Conservation (phyloP, 2,329 filamentous ascomycete genomes). For the Xylaria sp. region DNA sequence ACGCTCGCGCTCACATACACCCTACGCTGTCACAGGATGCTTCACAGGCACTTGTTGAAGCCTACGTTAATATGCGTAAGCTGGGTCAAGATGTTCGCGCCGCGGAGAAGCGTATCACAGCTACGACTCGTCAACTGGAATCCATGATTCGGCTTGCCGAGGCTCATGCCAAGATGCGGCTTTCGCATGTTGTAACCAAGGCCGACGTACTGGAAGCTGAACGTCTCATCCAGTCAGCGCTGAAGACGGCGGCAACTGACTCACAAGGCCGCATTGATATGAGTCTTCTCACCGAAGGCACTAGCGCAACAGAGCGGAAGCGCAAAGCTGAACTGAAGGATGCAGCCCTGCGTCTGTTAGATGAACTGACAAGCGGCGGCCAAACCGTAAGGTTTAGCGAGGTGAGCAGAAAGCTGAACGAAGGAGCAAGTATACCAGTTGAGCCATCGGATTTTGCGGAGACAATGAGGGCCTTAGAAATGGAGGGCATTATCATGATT, state of each 20-base stretch:
- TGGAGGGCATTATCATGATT: constrained; percentile 84
- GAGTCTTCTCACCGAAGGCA: constrained; percentile 94
- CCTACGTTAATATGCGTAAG: constrained; percentile 95
- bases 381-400: constrained; percentile 82
- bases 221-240: constrained; percentile 88
- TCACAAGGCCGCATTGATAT: constrained; percentile 94
- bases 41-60: constrained; percentile 82
- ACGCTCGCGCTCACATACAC: constrained; percentile 87
- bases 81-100: constrained; percentile 88
- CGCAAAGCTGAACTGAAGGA: constrained; percentile 86
- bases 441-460: constrained; percentile 86
- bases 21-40: constrained; percentile 84
- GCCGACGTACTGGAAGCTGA: constrained; percentile 91
- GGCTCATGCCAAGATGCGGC: constrained; percentile 97
- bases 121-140: constrained; percentile 95
- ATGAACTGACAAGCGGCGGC: constrained; percentile 79
- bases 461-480: constrained; percentile 81
- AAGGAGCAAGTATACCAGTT: constrained; percentile 75
- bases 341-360: constrained; percentile 77
- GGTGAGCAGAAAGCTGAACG: constrained; percentile 76
- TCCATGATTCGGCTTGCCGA: constrained; percentile 98
- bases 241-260: constrained; percentile 98
- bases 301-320: constrained; percentile 85
- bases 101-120: constrained; percentile 94
- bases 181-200: constrained; percentile 78